phyloP scores from a whole-genome alignment of 1,284 basidiomycete species.

The Dichomitus squalens region DNA sequence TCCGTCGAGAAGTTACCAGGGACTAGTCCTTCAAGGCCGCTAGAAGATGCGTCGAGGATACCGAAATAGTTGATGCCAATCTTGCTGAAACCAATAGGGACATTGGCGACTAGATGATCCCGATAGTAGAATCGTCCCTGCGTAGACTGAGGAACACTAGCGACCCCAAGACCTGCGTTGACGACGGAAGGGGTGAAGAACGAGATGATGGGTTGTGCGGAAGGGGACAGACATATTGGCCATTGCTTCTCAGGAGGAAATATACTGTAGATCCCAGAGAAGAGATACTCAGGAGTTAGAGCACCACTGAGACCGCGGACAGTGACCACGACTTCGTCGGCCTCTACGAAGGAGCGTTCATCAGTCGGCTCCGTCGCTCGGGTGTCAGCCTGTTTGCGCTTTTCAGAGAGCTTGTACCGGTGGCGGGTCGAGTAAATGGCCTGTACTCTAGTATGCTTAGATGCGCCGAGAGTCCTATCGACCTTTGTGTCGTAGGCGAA shows the following conservation, averaged over 20 bases:
- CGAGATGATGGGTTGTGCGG: not conserved
- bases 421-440: constrained; percentile 9
- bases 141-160: no score
- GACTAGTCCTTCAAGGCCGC: not conserved
- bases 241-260: constrained; percentile 6
- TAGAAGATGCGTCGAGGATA: not conserved
- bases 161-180: not conserved
- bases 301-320: constrained; percentile 5
- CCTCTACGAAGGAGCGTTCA: constrained; percentile 6
- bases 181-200: not conserved
- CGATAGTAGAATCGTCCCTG: constrained; percentile 3
- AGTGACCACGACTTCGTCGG: constrained; percentile 17
- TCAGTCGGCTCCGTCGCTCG: constrained; percentile 9
- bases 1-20: not conserved
- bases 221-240: not conserved
- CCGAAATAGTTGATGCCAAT: constrained; percentile 19
- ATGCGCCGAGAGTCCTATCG: not conserved
- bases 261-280: constrained; percentile 13
- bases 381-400: not conserved
- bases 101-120: constrained; percentile 7
- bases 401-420: constrained; percentile 3
- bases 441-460: not conserved
- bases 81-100: not conserved
- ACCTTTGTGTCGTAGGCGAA: not conserved
- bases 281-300: constrained; percentile 7